phyloP scores from a whole-genome alignment of 345 rosid species.

The Syzygium aromaticum region DNA sequence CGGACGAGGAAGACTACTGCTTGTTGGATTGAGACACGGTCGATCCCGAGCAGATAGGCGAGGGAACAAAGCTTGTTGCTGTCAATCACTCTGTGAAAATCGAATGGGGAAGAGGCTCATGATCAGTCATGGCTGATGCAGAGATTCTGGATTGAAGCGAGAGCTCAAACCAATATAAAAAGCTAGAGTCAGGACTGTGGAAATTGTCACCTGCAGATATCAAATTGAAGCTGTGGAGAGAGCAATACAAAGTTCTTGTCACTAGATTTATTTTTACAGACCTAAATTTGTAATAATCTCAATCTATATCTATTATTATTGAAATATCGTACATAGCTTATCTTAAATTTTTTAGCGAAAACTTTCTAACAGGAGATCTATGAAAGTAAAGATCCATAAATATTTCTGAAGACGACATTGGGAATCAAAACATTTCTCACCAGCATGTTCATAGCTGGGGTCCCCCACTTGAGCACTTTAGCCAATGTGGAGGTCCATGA shows the following conservation, averaged over 20 bases:
- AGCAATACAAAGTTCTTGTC: neutral
- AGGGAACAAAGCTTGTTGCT: neutral
- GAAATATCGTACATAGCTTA: neutral
- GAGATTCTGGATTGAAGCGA: neutral
- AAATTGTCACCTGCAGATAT: neutral
- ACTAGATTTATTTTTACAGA: neutral
- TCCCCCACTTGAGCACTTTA: neutral
- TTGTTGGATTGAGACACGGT: neutral
- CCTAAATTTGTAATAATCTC: neutral
- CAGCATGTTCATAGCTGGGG: neutral
- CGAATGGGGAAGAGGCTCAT: neutral
- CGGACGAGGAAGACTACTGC: constrained; percentile 12
- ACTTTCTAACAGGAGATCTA: too few relatives aligned
- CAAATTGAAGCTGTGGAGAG: neutral
- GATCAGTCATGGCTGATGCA: neutral
- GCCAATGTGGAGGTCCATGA: neutral
- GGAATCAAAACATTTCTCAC: neutral
- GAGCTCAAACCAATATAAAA: neutral
- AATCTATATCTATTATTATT: neutral
- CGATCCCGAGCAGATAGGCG: neutral
- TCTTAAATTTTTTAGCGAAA: too few relatives aligned
- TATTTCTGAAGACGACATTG: neutral
- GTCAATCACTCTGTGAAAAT: neutral
- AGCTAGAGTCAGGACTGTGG: neutral
- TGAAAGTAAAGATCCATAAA: too few relatives aligned